Conservation (phyloP, 148 eudicot species). For the Cornus suecica region DNA sequence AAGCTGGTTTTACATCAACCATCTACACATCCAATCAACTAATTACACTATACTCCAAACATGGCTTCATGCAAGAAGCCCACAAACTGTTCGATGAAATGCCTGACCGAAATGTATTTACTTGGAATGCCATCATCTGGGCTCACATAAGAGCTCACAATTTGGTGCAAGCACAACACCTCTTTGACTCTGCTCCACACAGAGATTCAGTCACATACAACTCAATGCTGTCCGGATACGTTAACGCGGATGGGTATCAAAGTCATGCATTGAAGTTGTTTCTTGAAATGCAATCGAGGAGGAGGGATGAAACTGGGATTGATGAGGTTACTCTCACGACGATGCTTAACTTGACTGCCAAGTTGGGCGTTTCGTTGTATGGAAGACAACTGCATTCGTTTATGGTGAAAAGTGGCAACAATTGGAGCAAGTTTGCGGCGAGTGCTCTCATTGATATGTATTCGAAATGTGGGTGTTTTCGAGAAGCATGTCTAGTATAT, state of each 20-base stretch:
- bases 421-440: slow-evolving; percentile 45
- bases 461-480: slow-evolving; percentile 72
- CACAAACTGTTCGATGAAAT: slow-evolving; percentile 79
- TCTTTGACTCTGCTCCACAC: slow-evolving; percentile 44
- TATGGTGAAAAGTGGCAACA: slow-evolving; percentile 67
- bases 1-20: slow-evolving; percentile 32
- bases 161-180: slow-evolving; percentile 37
- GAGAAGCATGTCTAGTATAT: slow-evolving; percentile 48
- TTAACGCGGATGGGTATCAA: slow-evolving; percentile 43
- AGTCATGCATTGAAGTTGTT: slow-evolving; percentile 48
- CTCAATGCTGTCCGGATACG: slow-evolving; percentile 73
- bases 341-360: neutral
- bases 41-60: slow-evolving; percentile 43
- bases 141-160: slow-evolving; percentile 49
- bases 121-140: slow-evolving; percentile 84
- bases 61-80: slow-evolving; percentile 43
- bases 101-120: slow-evolving; percentile 67
- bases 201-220: slow-evolving; percentile 82
- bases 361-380: slow-evolving; percentile 25
- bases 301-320: slow-evolving; percentile 1
- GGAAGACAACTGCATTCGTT: slow-evolving; percentile 73
- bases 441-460: slow-evolving; percentile 88
- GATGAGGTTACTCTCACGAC: slow-evolving; percentile 16
- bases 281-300: slow-evolving; percentile 40
- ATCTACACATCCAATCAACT: slow-evolving; percentile 49